Evolutionary conservation across 1,284 basidiomycete species (phyloP).

Genomic region (Schizophyllum amplum): DNA sequence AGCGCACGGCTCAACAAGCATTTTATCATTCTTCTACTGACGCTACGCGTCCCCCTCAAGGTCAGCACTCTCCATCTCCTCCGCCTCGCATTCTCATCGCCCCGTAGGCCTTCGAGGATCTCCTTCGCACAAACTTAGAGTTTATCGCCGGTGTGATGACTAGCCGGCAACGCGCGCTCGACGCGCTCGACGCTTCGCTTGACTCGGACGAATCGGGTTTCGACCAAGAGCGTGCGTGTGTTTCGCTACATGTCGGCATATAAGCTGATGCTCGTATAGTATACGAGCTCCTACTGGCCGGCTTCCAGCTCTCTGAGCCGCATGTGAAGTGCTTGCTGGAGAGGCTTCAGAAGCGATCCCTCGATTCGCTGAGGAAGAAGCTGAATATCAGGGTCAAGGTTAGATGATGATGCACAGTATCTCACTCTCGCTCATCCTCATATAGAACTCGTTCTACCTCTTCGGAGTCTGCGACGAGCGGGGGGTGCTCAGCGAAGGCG

Average conservation of each 20-base stretch:
- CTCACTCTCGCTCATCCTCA: no score
- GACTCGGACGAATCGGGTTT: constrained; percentile 12
- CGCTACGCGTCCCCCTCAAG: constrained; percentile 10
- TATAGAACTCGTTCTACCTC: constrained; percentile 15
- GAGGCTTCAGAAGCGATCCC: constrained; percentile 10
- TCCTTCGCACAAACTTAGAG: constrained; percentile 15
- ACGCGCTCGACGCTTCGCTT: constrained; percentile 16
- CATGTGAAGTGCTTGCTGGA: constrained; percentile 11
- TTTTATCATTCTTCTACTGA: constrained; percentile 17
- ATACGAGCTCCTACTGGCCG: constrained; percentile 18
- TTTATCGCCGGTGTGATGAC: constrained; percentile 13
- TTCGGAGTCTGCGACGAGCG: constrained; percentile 18
- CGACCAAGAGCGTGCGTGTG: constrained; percentile 17
- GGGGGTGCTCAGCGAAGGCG: constrained; percentile 15
- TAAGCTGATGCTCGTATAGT: no score
- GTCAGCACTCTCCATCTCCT: no score
- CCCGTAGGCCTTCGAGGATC: constrained; percentile 12
- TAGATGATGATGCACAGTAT: not conserved
- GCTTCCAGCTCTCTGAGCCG: constrained; percentile 17
- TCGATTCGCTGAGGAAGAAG: constrained; percentile 15
- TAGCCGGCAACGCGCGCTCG: constrained; percentile 14
- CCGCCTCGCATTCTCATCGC: not conserved
- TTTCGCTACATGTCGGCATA: no score
- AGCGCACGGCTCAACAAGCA: constrained; percentile 16
- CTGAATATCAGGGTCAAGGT: constrained; percentile 17